Conservation (phyloP, 1,284 basidiomycete species). For the Peniophora sp. region DNA sequence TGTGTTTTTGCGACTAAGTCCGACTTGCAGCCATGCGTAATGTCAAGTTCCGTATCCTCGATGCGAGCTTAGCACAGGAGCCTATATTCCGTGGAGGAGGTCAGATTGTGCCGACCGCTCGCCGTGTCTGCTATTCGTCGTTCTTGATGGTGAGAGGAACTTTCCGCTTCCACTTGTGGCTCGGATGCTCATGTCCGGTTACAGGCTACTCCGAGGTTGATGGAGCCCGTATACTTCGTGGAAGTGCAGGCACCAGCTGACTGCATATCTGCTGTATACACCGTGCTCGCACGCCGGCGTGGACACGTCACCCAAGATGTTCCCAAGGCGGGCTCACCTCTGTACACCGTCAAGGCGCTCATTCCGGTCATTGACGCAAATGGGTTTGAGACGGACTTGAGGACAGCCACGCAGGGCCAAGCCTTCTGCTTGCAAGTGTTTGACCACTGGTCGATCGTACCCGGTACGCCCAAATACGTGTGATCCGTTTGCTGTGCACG, state of each 20-base stretch:
- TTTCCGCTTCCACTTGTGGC: background rate
- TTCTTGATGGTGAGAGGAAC: slow-evolving; percentile 79
- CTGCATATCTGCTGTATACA: slow-evolving; percentile 96
- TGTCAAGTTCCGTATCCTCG: slow-evolving; percentile 94
- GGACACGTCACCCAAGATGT: slow-evolving; percentile 98
- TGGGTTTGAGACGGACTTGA: slow-evolving; percentile 96
- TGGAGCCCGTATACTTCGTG: slow-evolving; percentile 98
- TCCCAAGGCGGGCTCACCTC: slow-evolving; percentile 93
- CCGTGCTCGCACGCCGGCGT: slow-evolving; percentile 90
- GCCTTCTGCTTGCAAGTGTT: slow-evolving; percentile 96
- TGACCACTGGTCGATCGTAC: slow-evolving; percentile 98
- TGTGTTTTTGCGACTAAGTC: slow-evolving; percentile 5
- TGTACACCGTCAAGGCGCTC: slow-evolving; percentile 96
- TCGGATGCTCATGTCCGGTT: slow-evolving; percentile 40
- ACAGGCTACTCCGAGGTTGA: slow-evolving; percentile 89
- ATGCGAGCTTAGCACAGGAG: slow-evolving; percentile 87
- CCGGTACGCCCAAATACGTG: slow-evolving; percentile 46
- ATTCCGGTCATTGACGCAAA: slow-evolving; percentile 98
- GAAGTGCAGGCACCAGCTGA: slow-evolving; percentile 99
- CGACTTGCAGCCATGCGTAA: slow-evolving; percentile 80
- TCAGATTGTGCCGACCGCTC: slow-evolving; percentile 96
- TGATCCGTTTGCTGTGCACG: slow-evolving; percentile 13
- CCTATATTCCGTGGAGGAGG: slow-evolving; percentile 97
- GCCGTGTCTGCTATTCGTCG: slow-evolving; percentile 98
- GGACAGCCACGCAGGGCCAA: slow-evolving; percentile 96